A percentile compares a stretch with the other conserved stretches of the same genome.
These are phyloP conservation scores for Trebouxiophyceae sp. DNA, from an alignment of 163 green algal species.

Conservation along the genomic window DNA sequence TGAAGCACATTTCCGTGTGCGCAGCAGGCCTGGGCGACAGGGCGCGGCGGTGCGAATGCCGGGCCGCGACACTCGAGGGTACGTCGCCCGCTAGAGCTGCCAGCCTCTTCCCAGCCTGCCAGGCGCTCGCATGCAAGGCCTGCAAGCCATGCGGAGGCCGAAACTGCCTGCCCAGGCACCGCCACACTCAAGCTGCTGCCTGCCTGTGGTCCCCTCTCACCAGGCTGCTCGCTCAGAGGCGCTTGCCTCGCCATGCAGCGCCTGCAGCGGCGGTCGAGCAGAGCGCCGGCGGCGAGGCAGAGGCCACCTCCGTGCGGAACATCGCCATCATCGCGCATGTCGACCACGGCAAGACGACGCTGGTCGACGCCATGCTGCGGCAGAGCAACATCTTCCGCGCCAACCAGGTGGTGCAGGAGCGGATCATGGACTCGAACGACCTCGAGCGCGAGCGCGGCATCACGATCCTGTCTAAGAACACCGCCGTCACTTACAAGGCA, in stretches of 20 bases:
- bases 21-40: too few species aligned
- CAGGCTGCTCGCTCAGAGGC: too few species aligned
- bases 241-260: not conserved
- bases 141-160: too few species aligned
- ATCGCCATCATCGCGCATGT: conserved; percentile 99
- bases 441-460: conserved; percentile 97
- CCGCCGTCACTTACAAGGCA: conserved; percentile 71
- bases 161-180: too few species aligned
- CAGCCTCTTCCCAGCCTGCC: too few species aligned
- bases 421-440: conserved; percentile 97
- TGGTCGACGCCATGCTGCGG: conserved; percentile 94
- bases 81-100: too few species aligned
- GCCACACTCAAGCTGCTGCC: too few species aligned
- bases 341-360: conserved; percentile 83
- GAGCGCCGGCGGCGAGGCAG: not conserved
- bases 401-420: conserved; percentile 70
- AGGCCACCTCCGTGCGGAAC: conserved; percentile 87
- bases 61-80: too few species aligned
- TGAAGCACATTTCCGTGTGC: too few species aligned
- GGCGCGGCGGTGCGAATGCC: too few species aligned
- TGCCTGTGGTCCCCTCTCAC: too few species aligned
- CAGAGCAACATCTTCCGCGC: conserved; percentile 92
- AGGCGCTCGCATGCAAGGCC: too few species aligned
- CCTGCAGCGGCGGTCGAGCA: not conserved
- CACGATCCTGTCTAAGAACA: conserved; percentile 99